A percentile compares a stretch with the other conserved stretches of the same genome.
Conservation (phyloP, 352 stramenopile species). For the Pythium myriotylum region DNA sequence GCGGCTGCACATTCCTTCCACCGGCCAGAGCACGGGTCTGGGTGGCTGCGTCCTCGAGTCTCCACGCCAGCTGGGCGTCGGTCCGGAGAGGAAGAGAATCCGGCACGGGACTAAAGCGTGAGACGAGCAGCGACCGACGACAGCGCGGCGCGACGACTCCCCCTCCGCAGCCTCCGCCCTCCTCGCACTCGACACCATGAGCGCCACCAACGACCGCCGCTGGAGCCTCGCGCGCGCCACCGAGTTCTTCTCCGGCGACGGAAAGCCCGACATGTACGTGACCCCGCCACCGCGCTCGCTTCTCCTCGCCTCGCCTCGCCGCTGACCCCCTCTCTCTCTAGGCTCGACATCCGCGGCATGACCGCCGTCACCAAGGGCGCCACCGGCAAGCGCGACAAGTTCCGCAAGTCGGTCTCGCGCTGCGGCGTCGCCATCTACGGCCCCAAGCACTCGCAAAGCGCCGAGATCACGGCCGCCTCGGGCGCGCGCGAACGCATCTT, state of each 20-base stretch:
- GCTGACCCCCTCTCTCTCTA: conserved; percentile 26
- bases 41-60: conserved; percentile 26
- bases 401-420: conserved; percentile 85
- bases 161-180: background rate
- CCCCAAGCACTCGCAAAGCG: conserved; percentile 74
- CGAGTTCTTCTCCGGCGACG: conserved; percentile 89
- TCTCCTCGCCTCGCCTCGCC: no score
- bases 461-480: conserved; percentile 34
- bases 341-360: conserved; percentile 87
- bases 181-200: conserved; percentile 22
- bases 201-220: conserved; percentile 47
- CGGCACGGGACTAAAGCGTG: background rate
- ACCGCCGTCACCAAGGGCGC: conserved; percentile 85
- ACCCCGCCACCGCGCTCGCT: no score
- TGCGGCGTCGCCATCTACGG: conserved; percentile 88
- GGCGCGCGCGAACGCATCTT: conserved; percentile 78
- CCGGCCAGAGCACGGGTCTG: conserved; percentile 12
- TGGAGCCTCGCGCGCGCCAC: conserved; percentile 86
- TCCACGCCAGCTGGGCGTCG: conserved; percentile 25
- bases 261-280: conserved; percentile 85
- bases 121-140: conserved; percentile 10
- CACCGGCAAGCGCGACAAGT: conserved; percentile 87
- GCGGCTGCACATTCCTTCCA: conserved; percentile 22
- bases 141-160: background rate
- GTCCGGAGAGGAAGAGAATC: conserved; percentile 30